These are phyloP conservation scores for Thelonectria olida DNA, from an alignment of 2,329 filamentous ascomycete genomes.

Conservation along the genomic window DNA sequence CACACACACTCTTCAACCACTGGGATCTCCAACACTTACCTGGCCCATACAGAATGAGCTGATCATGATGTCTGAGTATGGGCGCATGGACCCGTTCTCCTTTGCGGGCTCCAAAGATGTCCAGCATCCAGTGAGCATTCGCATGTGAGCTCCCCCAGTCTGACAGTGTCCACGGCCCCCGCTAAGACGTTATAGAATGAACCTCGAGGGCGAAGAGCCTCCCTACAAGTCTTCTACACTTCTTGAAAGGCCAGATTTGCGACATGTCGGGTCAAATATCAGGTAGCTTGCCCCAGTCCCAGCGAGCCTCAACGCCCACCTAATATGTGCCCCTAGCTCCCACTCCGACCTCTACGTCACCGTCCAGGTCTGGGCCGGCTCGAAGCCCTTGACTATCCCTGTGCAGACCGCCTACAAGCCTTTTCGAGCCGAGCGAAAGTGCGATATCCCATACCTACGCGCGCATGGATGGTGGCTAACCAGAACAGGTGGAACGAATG, in stretches of 20 bases:
- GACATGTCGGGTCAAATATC: constrained; percentile 87
- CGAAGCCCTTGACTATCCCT: constrained; percentile 91
- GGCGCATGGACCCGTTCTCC: constrained; percentile 90
- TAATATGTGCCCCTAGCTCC: constrained; percentile 58
- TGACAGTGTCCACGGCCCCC: neutral
- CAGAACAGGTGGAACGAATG: constrained; percentile 87
- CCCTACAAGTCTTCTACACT: constrained; percentile 70
- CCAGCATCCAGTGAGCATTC: constrained; percentile 74
- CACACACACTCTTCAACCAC: neutral
- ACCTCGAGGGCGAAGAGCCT: constrained; percentile 56
- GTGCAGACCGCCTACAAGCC: constrained; percentile 93
- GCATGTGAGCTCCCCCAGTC: constrained; percentile 58
- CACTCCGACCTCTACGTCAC: constrained; percentile 93
- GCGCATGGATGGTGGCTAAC: constrained; percentile 19
- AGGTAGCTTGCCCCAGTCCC: constrained; percentile 57
- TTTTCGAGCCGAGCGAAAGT: constrained; percentile 79
- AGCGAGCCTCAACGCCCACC: constrained; percentile 21
- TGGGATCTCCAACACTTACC: neutral
- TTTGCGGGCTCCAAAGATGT: constrained; percentile 91
- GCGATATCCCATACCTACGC: constrained; percentile 19
- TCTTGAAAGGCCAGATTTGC: constrained; percentile 79
- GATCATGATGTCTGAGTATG: constrained; percentile 50
- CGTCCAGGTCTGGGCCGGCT: constrained; percentile 93
- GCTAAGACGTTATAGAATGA: constrained; percentile 50
- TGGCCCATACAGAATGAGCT: constrained; percentile 38